Conservation (phyloP, 352 stramenopile genomes). For the Globisporangium cederbergense region DNA sequence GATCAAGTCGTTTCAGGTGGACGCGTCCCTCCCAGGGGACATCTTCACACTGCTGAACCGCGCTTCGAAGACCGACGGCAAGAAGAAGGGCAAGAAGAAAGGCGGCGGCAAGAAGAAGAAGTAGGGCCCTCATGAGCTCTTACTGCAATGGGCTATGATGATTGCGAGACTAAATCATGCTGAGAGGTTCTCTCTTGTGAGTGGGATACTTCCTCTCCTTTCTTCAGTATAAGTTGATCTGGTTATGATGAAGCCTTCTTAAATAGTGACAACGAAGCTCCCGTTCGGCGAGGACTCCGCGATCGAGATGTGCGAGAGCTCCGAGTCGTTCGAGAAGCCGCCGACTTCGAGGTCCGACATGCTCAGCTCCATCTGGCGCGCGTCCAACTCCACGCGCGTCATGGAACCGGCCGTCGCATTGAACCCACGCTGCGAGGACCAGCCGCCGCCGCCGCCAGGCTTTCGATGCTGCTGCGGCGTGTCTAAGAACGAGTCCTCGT, state of each 20-base stretch:
- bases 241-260: slow-evolving; percentile 13
- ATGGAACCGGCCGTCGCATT: not conserved
- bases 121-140: slow-evolving; percentile 3
- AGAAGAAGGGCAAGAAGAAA: slow-evolving; percentile 83
- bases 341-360: slow-evolving; percentile 19
- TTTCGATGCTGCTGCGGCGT: slow-evolving; percentile 25
- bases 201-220: not conserved
- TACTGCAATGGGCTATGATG: not conserved
- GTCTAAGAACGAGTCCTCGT: slow-evolving; percentile 17
- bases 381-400: not conserved
- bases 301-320: slow-evolving; percentile 22
- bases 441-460: not conserved
- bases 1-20: slow-evolving; percentile 70
- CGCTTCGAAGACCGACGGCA: slow-evolving; percentile 60
- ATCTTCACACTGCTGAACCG: slow-evolving; percentile 76
- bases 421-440: not conserved
- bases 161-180: not conserved
- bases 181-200: not conserved
- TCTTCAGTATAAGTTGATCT: not conserved
- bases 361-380: slow-evolving; percentile 12
- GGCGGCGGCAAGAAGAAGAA: slow-evolving; percentile 67
- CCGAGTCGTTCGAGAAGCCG: slow-evolving; percentile 13
- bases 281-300: slow-evolving; percentile 50
- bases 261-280: slow-evolving; percentile 63
- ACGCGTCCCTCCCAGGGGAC: slow-evolving; percentile 63